These are phyloP conservation scores for Epichloe baconii DNA, from an alignment of 2,329 filamentous ascomycete genomes.

Conservation along the genomic window DNA sequence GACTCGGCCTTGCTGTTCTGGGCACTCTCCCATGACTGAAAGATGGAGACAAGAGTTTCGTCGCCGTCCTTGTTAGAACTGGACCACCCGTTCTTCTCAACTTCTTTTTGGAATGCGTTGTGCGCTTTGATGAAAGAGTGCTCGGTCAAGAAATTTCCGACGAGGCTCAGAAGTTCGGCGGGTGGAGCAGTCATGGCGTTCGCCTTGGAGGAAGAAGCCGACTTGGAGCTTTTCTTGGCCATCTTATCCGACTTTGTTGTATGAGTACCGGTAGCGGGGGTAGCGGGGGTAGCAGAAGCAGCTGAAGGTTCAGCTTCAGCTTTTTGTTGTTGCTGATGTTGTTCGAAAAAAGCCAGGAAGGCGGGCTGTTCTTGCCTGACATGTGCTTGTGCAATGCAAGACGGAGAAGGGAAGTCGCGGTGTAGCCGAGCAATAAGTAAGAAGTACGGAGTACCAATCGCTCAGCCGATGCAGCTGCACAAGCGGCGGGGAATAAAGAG, in stretches of 20 bases:
- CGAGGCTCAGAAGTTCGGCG: conserved; percentile 50
- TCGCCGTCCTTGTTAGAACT: conserved; percentile 12
- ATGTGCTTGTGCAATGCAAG: conserved; percentile 13
- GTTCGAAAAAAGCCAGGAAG: conserved; percentile 31
- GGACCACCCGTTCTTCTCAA: conserved; percentile 37
- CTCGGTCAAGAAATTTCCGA: conserved; percentile 53
- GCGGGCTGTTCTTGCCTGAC: conserved; percentile 20
- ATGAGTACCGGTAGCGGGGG: neutral
- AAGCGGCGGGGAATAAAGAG: neutral
- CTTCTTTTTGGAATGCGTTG: conserved; percentile 50
- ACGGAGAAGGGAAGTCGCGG: conserved; percentile 1
- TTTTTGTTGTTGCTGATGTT: conserved; percentile 15
- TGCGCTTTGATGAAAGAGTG: conserved; percentile 51
- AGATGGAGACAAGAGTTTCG: conserved; percentile 35
- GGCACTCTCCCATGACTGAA: conserved; percentile 34
- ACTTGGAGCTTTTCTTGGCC: conserved; percentile 21
- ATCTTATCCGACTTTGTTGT: conserved; percentile 13
- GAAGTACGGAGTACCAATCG: neutral
- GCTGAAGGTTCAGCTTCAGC: neutral
- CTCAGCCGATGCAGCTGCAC: neutral
- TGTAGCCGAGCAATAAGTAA: neutral
- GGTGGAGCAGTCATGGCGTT: conserved; percentile 28
- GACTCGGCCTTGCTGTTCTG: conserved; percentile 11
- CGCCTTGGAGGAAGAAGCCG: conserved; percentile 11
- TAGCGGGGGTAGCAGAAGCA: neutral